Evolutionary conservation across 257 asterid genomes (phyloP), one percentile per base, ranked within the genome.

Genomic region (Craterostigma plantagineum): DNA sequence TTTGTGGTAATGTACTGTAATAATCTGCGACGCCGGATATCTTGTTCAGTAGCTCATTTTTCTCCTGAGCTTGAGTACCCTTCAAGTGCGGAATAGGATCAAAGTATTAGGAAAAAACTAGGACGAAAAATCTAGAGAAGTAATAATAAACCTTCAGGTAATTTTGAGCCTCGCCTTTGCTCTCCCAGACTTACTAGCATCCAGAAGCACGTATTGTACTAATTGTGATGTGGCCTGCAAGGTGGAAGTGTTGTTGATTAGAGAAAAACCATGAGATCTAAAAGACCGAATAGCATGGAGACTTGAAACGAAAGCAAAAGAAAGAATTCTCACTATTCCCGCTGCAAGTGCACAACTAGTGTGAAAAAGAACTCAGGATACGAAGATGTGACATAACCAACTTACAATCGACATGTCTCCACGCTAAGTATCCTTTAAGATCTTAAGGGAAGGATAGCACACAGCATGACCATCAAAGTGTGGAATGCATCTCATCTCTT

Each of bases 401-500:
- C 95, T 67, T 56, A 84, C 93, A 81, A 46, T 86, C 97, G 58
- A 81, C 97, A 63, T 81, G 96, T 69, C 96, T 75, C 96, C 96
- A 81, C 51, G 87, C 66, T 42, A 86, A 70, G 57, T 81, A 86
- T 81, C 94, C 35, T 53, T 69, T 51, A 81, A 73, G 58, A 73
- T 73, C 57, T 64, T 63, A 46, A 63, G 18, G 36, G 94, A 75
- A 0, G 94, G 92, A 61, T 81, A 86, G 72, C 92, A 77, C 57
- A 77, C 79, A 50, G 77, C 79, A 44, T 92, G 92, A 3, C 77
- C 92, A 54, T 86, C 94, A 51, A 86, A 86, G 64, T 75, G 68
- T 42, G 94, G 86, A 14, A 65, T 68, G 58, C 42, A 43, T 50
- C 69, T 69, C 64, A 86, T 59, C 60, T 65, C 77, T 54, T 71